Evolutionary conservation across 2,329 filamentous ascomycete species (phyloP).

Genomic region (Fusarium graminum): DNA sequence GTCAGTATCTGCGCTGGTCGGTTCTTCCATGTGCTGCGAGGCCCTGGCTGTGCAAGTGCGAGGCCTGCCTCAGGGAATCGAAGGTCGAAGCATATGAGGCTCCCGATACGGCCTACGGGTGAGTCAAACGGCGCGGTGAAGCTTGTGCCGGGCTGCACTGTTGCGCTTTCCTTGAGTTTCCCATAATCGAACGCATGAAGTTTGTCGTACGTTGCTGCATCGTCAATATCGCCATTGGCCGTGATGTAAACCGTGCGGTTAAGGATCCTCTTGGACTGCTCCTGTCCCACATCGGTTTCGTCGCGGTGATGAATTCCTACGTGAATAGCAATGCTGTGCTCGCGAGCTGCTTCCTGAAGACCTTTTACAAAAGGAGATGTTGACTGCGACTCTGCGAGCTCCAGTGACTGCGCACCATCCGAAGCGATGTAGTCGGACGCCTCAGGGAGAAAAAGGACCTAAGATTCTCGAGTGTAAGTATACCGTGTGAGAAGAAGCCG

Average conservation of each 20-base stretch:
- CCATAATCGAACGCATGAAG: slow-evolving; percentile 87
- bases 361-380: slow-evolving; percentile 81
- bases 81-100: slow-evolving; percentile 91
- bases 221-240: slow-evolving; percentile 58
- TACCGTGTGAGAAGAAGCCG: slow-evolving; percentile 38
- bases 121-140: slow-evolving; percentile 80
- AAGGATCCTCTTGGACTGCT: slow-evolving; percentile 54
- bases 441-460: slow-evolving; percentile 90
- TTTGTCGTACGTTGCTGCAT: slow-evolving; percentile 78
- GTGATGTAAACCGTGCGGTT: slow-evolving; percentile 68
- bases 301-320: slow-evolving; percentile 86
- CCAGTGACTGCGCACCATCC: slow-evolving; percentile 74
- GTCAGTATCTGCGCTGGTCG: slow-evolving; percentile 78
- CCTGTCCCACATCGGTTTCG: slow-evolving; percentile 47
- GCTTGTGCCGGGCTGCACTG: slow-evolving; percentile 74
- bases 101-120: slow-evolving; percentile 79
- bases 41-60: slow-evolving; percentile 66
- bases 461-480: slow-evolving; percentile 52
- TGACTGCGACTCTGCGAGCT: slow-evolving; percentile 75
- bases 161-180: slow-evolving; percentile 63
- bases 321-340: slow-evolving; percentile 77
- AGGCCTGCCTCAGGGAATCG: slow-evolving; percentile 83
- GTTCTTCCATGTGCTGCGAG: slow-evolving; percentile 49
- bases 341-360: slow-evolving; percentile 75
- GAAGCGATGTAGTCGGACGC: slow-evolving; percentile 88